Percentiles rank a stretch among this genome's conserved stretches.
Conservation (phyloP, 2,329 filamentous ascomycete genomes). For the Didymella exigua region DNA sequence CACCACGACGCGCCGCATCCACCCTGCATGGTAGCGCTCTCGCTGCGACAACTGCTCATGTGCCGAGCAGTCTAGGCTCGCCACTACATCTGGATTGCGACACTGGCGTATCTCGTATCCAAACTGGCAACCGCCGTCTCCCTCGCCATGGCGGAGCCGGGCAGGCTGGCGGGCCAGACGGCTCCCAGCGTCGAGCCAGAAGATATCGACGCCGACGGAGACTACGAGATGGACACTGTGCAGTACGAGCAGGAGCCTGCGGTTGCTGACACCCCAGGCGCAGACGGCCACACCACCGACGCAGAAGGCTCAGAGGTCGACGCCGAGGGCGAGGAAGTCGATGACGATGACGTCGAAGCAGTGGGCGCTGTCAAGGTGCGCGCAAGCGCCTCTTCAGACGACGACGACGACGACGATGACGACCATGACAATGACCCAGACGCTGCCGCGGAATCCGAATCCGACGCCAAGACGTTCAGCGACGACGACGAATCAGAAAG, state of each 20-base stretch:
- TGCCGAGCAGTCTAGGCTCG: conserved; percentile 32
- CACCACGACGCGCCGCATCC: conserved; percentile 34
- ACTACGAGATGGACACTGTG: conserved; percentile 48
- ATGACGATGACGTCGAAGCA: conserved; percentile 58
- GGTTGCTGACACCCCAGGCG: conserved; percentile 26
- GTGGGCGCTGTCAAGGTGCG: conserved; percentile 51
- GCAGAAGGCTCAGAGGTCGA: conserved; percentile 52
- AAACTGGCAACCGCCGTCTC: conserved; percentile 50
- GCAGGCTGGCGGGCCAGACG: conserved; percentile 45
- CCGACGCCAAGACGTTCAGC: conserved; percentile 47
- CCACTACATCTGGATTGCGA: conserved; percentile 27
- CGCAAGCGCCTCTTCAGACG: conserved; percentile 42
- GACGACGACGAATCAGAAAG: conserved; percentile 48
- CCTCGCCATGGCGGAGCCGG: conserved; percentile 51
- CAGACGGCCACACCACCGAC: conserved; percentile 46
- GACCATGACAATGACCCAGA: conserved; percentile 49
- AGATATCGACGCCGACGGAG: conserved; percentile 48
- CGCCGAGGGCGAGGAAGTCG: conserved; percentile 51
- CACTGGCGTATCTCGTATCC: conserved; percentile 45
- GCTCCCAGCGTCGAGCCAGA: conserved; percentile 40
- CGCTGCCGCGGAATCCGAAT: conserved; percentile 45
- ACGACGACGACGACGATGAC: conserved; percentile 50
- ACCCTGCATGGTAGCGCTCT: conserved; percentile 37
- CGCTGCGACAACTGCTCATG: conserved; percentile 27
- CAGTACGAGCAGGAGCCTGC: conserved; percentile 36